Evolutionary conservation across 306 rosid genomes (phyloP).

Genomic region (Carpinus viminea): DNA sequence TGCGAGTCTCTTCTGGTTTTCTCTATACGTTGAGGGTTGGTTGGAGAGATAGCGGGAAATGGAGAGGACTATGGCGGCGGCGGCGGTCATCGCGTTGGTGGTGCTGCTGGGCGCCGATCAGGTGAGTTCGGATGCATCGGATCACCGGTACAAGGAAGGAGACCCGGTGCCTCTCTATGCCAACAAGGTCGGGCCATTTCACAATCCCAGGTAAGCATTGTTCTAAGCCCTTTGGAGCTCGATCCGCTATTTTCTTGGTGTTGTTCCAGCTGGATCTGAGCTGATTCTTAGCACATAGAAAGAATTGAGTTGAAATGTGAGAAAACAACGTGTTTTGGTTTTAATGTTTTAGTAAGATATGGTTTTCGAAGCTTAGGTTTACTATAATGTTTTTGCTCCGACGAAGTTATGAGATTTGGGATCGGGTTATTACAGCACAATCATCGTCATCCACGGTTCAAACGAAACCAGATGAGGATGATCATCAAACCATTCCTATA

Average conservation of each 20-base stretch:
- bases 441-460: no score
- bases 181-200: conserved; percentile 60
- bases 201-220: conserved; percentile 48
- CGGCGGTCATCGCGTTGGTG: conserved; percentile 25
- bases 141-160: conserved; percentile 49
- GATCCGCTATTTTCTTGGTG: background rate
- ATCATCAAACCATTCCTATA: no score
- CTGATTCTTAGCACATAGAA: background rate
- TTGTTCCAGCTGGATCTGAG: conserved; percentile 1
- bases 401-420: background rate
- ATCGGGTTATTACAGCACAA: background rate
- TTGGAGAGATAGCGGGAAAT: conserved; percentile 12
- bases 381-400: background rate
- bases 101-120: conserved; percentile 27
- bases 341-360: background rate
- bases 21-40: background rate
- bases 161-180: conserved; percentile 52
- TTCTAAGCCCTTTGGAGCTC: background rate
- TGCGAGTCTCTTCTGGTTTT: background rate
- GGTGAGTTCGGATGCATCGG: conserved; percentile 39
- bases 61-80: conserved; percentile 43
- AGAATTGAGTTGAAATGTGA: background rate
- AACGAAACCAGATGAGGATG: no score
- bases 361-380: background rate
- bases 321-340: background rate